These are phyloP conservation scores for Hypocrella siamensis DNA, from an alignment of 2,329 filamentous ascomycete species.

Conservation along the genomic window DNA sequence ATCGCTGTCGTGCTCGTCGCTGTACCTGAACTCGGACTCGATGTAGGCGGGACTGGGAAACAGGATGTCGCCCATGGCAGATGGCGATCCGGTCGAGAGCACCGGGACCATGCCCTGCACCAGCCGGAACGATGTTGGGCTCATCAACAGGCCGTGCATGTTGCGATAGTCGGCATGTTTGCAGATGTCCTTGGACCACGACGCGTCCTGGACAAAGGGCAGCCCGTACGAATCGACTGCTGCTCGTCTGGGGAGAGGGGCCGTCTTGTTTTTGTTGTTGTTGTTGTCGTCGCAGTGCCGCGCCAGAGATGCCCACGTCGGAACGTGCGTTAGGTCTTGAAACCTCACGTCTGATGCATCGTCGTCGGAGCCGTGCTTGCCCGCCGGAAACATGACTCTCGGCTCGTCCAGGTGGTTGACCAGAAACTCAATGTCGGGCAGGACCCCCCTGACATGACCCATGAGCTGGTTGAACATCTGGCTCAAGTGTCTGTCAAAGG, in stretches of 20 bases:
- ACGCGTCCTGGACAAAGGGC: conserved; percentile 19
- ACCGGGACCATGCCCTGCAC: conserved; percentile 27
- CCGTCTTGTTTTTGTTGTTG: neutral
- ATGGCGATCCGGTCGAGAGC: conserved; percentile 25
- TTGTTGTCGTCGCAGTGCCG: neutral
- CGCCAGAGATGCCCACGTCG: neutral
- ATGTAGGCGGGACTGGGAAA: conserved; percentile 35
- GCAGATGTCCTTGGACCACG: conserved; percentile 22
- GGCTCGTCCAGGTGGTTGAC: conserved; percentile 34
- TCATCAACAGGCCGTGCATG: conserved; percentile 28
- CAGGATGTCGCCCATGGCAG: conserved; percentile 35
- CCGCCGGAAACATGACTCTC: conserved; percentile 17
- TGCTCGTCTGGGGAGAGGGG: neutral
- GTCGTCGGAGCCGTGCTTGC: too few relatives aligned
- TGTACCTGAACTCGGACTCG: conserved; percentile 25
- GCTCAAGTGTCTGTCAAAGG: too few relatives aligned
- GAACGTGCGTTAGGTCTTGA: neutral
- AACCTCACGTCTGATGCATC: too few relatives aligned
- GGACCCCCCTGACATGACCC: conserved; percentile 1
- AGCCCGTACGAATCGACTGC: conserved; percentile 9
- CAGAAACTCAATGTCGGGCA: conserved; percentile 25
- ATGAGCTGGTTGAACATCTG: too few relatives aligned
- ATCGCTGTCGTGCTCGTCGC: conserved; percentile 19
- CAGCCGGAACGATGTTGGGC: conserved; percentile 24
- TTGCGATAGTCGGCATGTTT: conserved; percentile 24